phyloP scores from a whole-genome alignment of 768 basidiomycete species.

The Hypholoma sublateritium region DNA sequence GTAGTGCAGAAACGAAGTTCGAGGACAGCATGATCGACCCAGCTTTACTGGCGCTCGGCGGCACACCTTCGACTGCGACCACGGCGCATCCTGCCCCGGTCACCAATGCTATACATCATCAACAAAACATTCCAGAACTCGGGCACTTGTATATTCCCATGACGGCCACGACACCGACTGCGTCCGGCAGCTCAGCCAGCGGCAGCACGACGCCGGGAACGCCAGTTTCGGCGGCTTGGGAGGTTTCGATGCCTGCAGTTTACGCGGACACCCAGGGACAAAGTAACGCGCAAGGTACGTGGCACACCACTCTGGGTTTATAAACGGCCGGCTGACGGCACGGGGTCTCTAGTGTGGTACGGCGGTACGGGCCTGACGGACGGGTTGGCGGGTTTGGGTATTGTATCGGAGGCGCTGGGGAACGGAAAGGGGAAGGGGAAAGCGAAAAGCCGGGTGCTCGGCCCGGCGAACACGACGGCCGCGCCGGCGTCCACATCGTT shows the following conservation, averaged over 20 bases:
- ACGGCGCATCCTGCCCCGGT: background rate
- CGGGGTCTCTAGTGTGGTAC: conserved; percentile 4
- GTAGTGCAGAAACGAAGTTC: background rate
- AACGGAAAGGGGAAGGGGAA: background rate
- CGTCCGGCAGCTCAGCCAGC: conserved; percentile 31
- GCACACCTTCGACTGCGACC: background rate
- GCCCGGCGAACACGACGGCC: background rate
- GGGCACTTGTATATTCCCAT: background rate
- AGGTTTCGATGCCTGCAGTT: conserved; percentile 33
- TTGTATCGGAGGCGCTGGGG: conserved; percentile 7
- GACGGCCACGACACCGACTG: conserved; percentile 26
- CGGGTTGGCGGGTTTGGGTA: conserved; percentile 5
- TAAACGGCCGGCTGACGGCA: conserved; percentile 12
- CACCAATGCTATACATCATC: background rate
- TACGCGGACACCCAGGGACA: conserved; percentile 8
- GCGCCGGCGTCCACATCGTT: background rate
- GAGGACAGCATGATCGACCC: conserved; percentile 31
- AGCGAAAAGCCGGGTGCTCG: background rate
- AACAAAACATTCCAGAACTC: background rate
- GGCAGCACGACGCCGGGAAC: conserved; percentile 32
- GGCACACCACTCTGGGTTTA: conserved; percentile 17
- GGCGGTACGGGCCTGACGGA: background rate
- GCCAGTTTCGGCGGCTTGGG: conserved; percentile 36
- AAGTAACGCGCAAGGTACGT: conserved; percentile 19
- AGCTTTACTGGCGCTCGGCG: conserved; percentile 28